These are phyloP conservation scores for Staphylotrichum tortipilum DNA, from an alignment of 495 filamentous ascomycete species.

Conservation along the genomic window DNA sequence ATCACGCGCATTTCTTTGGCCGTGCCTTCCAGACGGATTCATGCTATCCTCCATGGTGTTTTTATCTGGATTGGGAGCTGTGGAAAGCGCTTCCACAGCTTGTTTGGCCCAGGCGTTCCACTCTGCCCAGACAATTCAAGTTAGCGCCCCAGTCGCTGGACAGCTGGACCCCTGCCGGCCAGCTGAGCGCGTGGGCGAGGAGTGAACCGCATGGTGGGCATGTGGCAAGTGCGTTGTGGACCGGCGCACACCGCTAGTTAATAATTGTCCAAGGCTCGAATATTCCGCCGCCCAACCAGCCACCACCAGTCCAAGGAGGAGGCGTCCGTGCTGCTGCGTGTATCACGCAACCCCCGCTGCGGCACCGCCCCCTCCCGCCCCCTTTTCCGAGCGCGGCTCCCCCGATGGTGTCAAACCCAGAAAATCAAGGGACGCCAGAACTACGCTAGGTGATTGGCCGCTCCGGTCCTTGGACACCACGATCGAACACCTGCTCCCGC, in stretches of 20 bases:
- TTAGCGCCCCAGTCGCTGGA: neutral
- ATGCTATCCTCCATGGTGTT: no score
- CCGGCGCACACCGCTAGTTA: neutral
- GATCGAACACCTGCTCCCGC: neutral
- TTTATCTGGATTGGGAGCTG: no score
- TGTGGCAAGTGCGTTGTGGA: neutral
- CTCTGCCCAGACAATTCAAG: no score
- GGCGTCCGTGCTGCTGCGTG: neutral
- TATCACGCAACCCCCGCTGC: neutral
- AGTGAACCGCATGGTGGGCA: no score
- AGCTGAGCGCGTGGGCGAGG: neutral
- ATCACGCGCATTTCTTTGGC: no score
- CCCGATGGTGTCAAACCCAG: neutral
- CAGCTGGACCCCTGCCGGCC: neutral
- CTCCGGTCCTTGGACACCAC: neutral
- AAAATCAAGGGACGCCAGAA: neutral
- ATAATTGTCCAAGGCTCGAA: neutral
- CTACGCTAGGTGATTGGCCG: conserved; percentile 4
- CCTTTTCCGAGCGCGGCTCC: no score
- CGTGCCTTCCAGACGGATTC: no score
- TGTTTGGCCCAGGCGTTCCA: no score
- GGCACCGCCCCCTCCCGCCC: no score
- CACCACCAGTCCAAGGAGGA: neutral
- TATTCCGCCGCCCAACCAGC: conserved; percentile 1
- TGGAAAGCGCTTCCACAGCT: no score